A percentile compares a stretch with the other conserved stretches of the same genome.
Evolutionary conservation across 2,329 filamentous ascomycete genomes (phyloP).

Genomic region (Pezicula radicicola): DNA sequence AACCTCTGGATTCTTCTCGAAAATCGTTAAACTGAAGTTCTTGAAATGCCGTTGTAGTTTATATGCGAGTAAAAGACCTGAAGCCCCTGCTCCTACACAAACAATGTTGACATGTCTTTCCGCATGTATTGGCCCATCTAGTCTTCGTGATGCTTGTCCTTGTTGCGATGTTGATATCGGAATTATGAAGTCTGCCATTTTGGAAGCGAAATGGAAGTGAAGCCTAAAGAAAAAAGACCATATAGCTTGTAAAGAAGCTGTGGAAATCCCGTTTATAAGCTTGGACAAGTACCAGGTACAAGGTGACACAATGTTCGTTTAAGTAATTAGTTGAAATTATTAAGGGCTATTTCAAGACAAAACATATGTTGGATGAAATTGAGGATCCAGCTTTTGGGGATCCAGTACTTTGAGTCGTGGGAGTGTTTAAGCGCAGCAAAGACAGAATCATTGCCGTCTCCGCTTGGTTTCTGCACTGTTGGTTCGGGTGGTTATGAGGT

Average conservation of each 20-base stretch:
- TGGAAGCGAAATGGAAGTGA: not conserved
- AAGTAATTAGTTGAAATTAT: too few relatives aligned
- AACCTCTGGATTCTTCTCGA: conserved; percentile 45
- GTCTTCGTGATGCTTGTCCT: conserved; percentile 6
- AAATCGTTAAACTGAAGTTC: conserved; percentile 37
- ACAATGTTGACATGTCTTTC: conserved; percentile 9
- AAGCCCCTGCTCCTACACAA: conserved; percentile 45
- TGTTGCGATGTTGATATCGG: conserved; percentile 5
- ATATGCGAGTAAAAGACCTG: conserved; percentile 44
- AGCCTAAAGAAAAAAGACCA: not conserved
- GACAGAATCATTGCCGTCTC: too few relatives aligned
- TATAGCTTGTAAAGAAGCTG: not conserved
- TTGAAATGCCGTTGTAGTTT: conserved; percentile 43
- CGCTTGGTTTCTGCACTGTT: too few relatives aligned
- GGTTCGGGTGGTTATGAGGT: too few relatives aligned
- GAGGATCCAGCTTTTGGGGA: too few relatives aligned
- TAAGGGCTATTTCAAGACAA: too few relatives aligned
- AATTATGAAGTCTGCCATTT: conserved; percentile 14
- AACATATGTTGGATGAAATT: too few relatives aligned
- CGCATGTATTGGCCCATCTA: conserved; percentile 18
- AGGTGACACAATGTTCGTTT: too few relatives aligned
- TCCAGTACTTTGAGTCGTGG: too few relatives aligned
- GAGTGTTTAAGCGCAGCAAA: too few relatives aligned
- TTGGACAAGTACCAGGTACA: too few relatives aligned
- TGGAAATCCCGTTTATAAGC: not conserved